Evolutionary conservation across 179 eudicot species (phyloP).

Genomic region (Dionaea muscipula): DNA sequence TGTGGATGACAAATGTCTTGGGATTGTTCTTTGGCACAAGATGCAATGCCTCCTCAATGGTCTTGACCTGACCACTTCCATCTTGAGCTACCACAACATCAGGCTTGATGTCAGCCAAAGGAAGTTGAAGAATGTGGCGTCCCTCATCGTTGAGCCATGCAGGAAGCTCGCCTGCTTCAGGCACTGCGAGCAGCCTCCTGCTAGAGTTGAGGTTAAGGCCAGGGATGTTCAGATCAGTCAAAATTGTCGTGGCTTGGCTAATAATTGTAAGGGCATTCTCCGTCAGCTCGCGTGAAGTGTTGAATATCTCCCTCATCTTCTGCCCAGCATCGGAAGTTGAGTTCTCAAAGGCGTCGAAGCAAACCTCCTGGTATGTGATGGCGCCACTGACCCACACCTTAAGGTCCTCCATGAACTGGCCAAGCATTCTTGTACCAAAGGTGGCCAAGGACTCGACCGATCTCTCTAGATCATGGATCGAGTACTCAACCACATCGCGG

Average conservation of each 20-base stretch:
- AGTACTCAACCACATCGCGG: conserved; percentile 15
- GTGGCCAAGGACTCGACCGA: conserved; percentile 21
- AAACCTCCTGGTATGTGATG: conserved; percentile 11
- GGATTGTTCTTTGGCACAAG: conserved; percentile 1
- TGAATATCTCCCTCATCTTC: conserved; percentile 11
- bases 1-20: conserved; percentile 10
- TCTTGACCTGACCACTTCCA: conserved; percentile 20
- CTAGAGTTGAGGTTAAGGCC: conserved; percentile 2
- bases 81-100: conserved; percentile 19
- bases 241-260: background rate
- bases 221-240: background rate
- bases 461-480: conserved; percentile 35
- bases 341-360: conserved; percentile 12
- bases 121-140: conserved; percentile 4
- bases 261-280: conserved; percentile 5
- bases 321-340: conserved; percentile 2
- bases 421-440: conserved; percentile 15
- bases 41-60: conserved; percentile 14
- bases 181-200: background rate
- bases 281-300: conserved; percentile 10
- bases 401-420: conserved; percentile 11
- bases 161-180: conserved; percentile 7
- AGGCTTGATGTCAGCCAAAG: background rate
- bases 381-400: conserved; percentile 15
- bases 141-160: conserved; percentile 6